Evolutionary conservation across 164 flowering plant genomes (phyloP), one percentile per base, ranked within the genome.

Genomic region (Chimonanthus praecox): DNA sequence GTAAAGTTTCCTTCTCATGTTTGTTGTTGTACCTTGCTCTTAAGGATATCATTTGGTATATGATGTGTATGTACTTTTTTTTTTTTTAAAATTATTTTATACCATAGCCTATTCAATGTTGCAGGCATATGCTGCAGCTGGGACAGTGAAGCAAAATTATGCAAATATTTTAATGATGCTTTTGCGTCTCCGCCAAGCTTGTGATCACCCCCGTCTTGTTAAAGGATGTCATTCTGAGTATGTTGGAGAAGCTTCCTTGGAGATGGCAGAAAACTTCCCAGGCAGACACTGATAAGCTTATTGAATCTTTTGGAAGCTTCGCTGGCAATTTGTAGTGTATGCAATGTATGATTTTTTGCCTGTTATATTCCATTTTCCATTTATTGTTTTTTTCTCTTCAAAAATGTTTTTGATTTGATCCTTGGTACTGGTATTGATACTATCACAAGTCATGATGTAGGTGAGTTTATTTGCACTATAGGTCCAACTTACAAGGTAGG

Each of bases 141-240:
- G 99, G 79, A 96, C 99, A 21, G 97, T 96, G n/a, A 87, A 89
- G 70, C 91, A 96, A 79, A 96, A 96, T 76, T 96, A 94, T 82
- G 98, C 92, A 54, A 96, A 94, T 80, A 94, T 96, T 69, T 83
- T 96, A 74, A 82, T 96, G 85, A 89, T 96, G 97, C 96, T 96
- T 48, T 80, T 96, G 84, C 94, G 98, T 61, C 99, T 96, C 78
- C 89, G 99, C 58, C 99, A 96, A 81, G 98, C 99, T 76, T 96
- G 99, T 84, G 97, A 92, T 86, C 98, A 94, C 74, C 99, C 97
- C 70, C 86, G 83, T 79, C 93, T 96, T 75, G 96, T 94, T 43
- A 89, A 78, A 76, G 90, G 89, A 51, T 82, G 82, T 77, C 83
- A 83, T 80, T 84, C 94, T 67, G 80, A 73, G 77, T 83, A 93